Conservation (phyloP, 768 basidiomycete genomes). For the Boletus rubescentipes region DNA sequence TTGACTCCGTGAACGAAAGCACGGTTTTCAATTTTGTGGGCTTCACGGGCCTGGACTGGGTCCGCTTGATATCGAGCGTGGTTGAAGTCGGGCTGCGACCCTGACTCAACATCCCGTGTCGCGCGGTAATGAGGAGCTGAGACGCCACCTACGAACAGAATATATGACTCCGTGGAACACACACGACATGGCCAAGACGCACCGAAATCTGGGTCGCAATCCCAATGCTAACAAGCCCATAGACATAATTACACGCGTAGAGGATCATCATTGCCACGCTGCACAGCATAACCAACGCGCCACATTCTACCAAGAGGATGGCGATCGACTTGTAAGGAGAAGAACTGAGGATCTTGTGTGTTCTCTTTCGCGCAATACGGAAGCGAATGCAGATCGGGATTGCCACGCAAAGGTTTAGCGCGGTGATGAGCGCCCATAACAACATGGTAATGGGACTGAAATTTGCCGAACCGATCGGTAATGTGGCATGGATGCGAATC, state of each 20-base stretch:
- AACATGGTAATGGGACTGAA: not conserved
- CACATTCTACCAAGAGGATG: constrained; percentile 22
- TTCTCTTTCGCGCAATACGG: constrained; percentile 9
- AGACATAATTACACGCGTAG: not conserved
- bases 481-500: not conserved
- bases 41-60: not conserved
- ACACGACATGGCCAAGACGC: not conserved
- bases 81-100: not conserved
- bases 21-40: too few relatives aligned
- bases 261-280: constrained; percentile 11
- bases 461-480: not conserved
- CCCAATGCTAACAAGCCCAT: constrained; percentile 7
- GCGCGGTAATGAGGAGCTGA: constrained; percentile 18
- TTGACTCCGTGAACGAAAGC: not conserved
- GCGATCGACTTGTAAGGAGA: constrained; percentile 11
- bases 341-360: not conserved
- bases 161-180: not conserved
- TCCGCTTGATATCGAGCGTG: not conserved
- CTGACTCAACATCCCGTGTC: constrained; percentile 8
- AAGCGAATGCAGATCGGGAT: constrained; percentile 17
- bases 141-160: constrained; percentile 4
- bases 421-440: constrained; percentile 13
- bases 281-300: constrained; percentile 9
- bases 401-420: constrained; percentile 16
- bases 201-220: constrained; percentile 17